Evolutionary conservation across 768 basidiomycete species (phyloP).

Genomic region (Ramaria rubella): DNA sequence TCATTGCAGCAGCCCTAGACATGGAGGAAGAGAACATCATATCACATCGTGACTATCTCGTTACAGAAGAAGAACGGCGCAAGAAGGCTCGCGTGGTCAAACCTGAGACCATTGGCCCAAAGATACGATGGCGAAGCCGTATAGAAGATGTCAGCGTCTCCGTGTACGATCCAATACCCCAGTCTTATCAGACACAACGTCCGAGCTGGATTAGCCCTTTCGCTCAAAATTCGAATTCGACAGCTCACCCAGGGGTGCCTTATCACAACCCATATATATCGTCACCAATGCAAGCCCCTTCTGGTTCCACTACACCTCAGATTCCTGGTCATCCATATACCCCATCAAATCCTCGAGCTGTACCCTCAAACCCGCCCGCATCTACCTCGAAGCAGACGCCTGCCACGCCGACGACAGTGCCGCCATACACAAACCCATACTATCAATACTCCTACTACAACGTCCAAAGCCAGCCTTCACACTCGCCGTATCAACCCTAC

Average conservation of each 20-base stretch:
- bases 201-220: slow-evolving; percentile 7
- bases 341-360: not conserved
- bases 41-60: slow-evolving; percentile 74
- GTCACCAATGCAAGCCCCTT: not conserved
- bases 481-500: slow-evolving; percentile 20
- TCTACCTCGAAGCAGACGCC: slow-evolving; percentile 1
- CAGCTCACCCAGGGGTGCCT: not conserved
- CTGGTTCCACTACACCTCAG: not conserved
- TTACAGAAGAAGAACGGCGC: slow-evolving; percentile 75
- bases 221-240: not conserved
- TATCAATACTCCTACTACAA: slow-evolving; percentile 12
- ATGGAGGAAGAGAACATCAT: slow-evolving; percentile 81
- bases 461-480: not conserved
- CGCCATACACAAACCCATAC: slow-evolving; percentile 11
- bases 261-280: slow-evolving; percentile 2
- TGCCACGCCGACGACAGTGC: not conserved
- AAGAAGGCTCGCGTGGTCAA: slow-evolving; percentile 59
- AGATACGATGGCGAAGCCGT: slow-evolving; percentile 66
- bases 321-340: not conserved
- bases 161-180: slow-evolving; percentile 14
- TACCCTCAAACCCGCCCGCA: slow-evolving; percentile 11
- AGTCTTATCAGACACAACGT: not conserved
- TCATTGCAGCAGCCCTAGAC: slow-evolving; percentile 76
- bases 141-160: slow-evolving; percentile 49
- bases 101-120: slow-evolving; percentile 54